phyloP scores from a whole-genome alignment of 371 early-diverging fungal species.

The Mortierella sp. region DNA sequence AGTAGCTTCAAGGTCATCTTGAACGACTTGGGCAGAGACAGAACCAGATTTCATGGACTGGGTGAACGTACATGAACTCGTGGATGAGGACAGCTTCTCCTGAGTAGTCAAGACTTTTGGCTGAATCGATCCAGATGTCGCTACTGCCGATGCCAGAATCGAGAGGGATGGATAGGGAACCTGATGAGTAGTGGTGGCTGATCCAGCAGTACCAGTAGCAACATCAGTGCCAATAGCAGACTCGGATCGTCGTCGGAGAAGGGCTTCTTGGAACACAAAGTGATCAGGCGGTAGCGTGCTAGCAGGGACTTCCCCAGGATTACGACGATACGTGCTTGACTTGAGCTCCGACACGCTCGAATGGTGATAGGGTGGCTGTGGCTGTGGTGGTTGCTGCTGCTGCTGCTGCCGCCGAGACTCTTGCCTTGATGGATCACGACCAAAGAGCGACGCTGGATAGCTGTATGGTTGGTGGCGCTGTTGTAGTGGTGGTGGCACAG shows the following conservation, averaged over 20 bases:
- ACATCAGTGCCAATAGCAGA: background rate
- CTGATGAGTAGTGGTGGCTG: too few relatives aligned
- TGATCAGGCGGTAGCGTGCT: slow-evolving; percentile 46
- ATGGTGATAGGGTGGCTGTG: background rate
- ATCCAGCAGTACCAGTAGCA: background rate
- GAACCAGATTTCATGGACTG: too few relatives aligned
- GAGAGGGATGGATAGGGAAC: too few relatives aligned
- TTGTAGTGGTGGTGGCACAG: slow-evolving; percentile 17
- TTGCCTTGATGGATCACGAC: background rate
- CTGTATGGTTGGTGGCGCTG: slow-evolving; percentile 4
- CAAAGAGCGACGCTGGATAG: background rate
- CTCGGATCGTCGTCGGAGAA: slow-evolving; percentile 7
- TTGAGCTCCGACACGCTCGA: background rate
- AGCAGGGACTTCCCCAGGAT: slow-evolving; percentile 41
- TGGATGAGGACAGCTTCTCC: too few relatives aligned
- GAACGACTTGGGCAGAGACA: too few relatives aligned
- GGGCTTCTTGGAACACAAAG: slow-evolving; percentile 37
- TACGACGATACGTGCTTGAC: slow-evolving; percentile 12
- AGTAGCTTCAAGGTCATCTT: too few relatives aligned
- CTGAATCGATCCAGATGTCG: too few relatives aligned
- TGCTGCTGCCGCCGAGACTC: background rate
- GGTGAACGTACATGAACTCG: too few relatives aligned
- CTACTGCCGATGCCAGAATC: too few relatives aligned
- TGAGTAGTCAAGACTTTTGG: too few relatives aligned
- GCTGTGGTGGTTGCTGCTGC: slow-evolving; percentile 7